These are phyloP conservation scores for Calendula officinalis DNA, from an alignment of 129 eudicot species.

Conservation along the genomic window DNA sequence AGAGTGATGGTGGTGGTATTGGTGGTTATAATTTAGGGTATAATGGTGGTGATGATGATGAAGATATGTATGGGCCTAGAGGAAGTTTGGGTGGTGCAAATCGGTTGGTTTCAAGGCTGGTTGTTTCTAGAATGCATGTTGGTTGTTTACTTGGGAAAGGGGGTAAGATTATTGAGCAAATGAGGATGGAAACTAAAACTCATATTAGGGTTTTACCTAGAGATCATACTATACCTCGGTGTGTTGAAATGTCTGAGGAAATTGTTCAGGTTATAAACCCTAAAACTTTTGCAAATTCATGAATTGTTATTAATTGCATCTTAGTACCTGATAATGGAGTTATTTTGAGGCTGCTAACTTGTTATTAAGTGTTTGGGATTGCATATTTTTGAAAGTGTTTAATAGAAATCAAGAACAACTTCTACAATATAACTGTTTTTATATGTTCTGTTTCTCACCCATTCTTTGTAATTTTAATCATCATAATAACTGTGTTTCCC, in stretches of 20 bases:
- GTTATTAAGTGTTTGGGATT: background rate
- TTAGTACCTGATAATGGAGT: background rate
- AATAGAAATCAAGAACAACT: background rate
- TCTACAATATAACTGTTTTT: too few relatives aligned
- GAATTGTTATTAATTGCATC: background rate
- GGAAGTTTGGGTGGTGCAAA: conserved; percentile 37
- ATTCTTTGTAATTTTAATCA: background rate
- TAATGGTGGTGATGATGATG: conserved; percentile 49
- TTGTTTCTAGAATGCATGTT: conserved; percentile 92
- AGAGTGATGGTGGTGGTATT: conserved; percentile 65
- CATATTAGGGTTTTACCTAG: conserved; percentile 96
- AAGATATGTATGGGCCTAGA: conserved; percentile 41
- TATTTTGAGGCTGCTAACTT: conserved; percentile 14
- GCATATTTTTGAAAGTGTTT: background rate
- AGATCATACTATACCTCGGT: conserved; percentile 82
- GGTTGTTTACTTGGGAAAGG: conserved; percentile 95
- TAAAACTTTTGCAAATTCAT: conserved; percentile 1
- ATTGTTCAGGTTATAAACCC: conserved; percentile 78
- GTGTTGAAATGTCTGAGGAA: conserved; percentile 89
- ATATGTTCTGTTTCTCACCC: conserved; percentile 2
- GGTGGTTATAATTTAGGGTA: conserved; percentile 43
- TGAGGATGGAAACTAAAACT: conserved; percentile 95
- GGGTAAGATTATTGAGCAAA: conserved; percentile 96
- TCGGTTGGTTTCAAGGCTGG: conserved; percentile 79
- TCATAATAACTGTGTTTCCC: conserved; percentile 22